Base-by-base conservation (phyloP, 192 early-diverging fungal genomes). In the Backusella tuberculispora region DNA sequence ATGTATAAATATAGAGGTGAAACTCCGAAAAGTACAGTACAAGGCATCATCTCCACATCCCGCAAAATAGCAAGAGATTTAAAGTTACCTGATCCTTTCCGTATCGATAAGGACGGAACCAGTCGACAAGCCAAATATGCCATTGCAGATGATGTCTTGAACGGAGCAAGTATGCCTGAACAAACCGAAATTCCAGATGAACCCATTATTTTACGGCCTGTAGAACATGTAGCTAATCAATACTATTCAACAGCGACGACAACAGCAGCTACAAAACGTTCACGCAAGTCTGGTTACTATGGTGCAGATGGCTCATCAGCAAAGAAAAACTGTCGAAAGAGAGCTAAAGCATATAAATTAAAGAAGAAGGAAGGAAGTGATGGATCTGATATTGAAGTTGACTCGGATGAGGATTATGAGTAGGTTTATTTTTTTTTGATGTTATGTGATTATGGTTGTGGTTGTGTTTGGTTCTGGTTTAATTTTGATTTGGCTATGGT, bases 21-120 rank as follows among this genome's bases (percentile, higher is more conserved):
- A 38, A 86, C 85, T 15, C 85, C 85, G 34, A 78, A 77, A 74
- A 75, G 83, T 63, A 84, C 85, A 24, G 76, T 86, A 21, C 85
- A 86, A 74, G 85, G 85, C 24, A 83, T 78, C 13, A 86, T 86
- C 48, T 84, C 83, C 29, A 86, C 83, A 6, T 74, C 81, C 4
- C 72, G 81, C 17, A 79, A 80, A 47, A 71, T 71, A 3, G 83
- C 85, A 1, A 69, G 75, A 43, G 66, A 77, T 53, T 43, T 81
- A 14, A 71, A 77, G 19, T 17, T 53, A 15, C 53, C 77, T n/a
- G 78, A 83, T 38, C 85, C 85, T 6, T 83, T 83, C 56, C 60
- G 60, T 63, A 85, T 86, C 26, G 76, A 81, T 19, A 84, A 83
- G 63, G 77, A 79, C 56, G 77, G 71, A 40, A 53, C 45, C 2